Conservation (phyloP, 768 basidiomycete species). For the Pulveroboletus sp. region DNA sequence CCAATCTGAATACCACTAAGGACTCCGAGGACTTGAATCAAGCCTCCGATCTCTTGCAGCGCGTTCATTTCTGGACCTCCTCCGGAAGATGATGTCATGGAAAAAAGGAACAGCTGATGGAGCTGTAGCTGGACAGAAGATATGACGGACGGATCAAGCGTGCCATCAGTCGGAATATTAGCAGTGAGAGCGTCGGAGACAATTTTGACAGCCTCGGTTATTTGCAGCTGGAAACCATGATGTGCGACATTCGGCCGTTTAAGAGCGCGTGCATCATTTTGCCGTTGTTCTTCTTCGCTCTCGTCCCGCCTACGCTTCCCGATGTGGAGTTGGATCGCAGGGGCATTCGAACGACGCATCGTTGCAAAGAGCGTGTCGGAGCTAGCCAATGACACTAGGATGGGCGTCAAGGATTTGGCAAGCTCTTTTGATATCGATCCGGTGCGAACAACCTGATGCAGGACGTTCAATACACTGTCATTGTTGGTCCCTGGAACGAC, state of each 20-base stretch:
- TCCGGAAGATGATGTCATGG: slow-evolving; percentile 60
- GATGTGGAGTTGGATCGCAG: slow-evolving; percentile 58
- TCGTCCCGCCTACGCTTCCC: slow-evolving; percentile 76
- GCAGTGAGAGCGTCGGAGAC: slow-evolving; percentile 49
- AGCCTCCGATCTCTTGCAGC: slow-evolving; percentile 72
- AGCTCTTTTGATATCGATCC: slow-evolving; percentile 48
- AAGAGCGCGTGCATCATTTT: slow-evolving; percentile 23
- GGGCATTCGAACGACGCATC: slow-evolving; percentile 58
- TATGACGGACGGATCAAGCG: slow-evolving; percentile 54
- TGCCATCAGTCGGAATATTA: slow-evolving; percentile 31
- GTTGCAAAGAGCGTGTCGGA: slow-evolving; percentile 63
- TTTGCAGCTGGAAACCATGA: slow-evolving; percentile 48
- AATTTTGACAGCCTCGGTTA: slow-evolving; percentile 56
- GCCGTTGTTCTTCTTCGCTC: slow-evolving; percentile 30
- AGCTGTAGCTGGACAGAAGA: slow-evolving; percentile 68
- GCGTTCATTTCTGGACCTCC: slow-evolving; percentile 50
- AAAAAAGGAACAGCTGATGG: slow-evolving; percentile 75
- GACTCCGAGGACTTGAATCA: slow-evolving; percentile 79
- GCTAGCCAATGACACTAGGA: slow-evolving; percentile 60
- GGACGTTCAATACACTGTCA: slow-evolving; percentile 49
- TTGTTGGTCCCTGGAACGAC: slow-evolving; percentile 43
- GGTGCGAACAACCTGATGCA: slow-evolving; percentile 45
- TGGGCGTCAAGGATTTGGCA: slow-evolving; percentile 53
- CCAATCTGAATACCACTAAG: slow-evolving; percentile 72
- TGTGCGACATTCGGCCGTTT: slow-evolving; percentile 47